Percentiles rank a stretch among this genome's conserved stretches.
These are phyloP conservation scores for Neopestalotiopsis sp. DNA, from an alignment of 2,329 filamentous ascomycete species.

Conservation along the genomic window DNA sequence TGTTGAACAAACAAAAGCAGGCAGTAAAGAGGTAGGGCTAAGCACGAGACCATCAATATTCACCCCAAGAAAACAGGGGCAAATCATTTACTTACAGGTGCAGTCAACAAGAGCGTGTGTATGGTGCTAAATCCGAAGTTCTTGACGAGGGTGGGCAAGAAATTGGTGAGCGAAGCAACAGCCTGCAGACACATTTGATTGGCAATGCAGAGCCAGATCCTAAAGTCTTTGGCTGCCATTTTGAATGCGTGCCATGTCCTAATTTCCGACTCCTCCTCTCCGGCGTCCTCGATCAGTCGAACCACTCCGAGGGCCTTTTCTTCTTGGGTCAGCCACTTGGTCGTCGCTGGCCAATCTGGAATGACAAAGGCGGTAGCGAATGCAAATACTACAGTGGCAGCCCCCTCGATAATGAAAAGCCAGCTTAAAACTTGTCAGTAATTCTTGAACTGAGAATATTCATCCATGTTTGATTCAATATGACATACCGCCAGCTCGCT, in stretches of 20 bases:
- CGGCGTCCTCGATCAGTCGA: conserved; percentile 25
- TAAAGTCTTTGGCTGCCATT: conserved; percentile 32
- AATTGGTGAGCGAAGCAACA: conserved; percentile 37
- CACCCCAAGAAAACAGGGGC: too few relatives aligned
- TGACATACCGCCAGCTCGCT: conserved; percentile 54
- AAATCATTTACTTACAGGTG: conserved; percentile 23
- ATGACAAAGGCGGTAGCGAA: conserved; percentile 2
- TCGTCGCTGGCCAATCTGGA: conserved; percentile 13
- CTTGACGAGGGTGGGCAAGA: conserved; percentile 36
- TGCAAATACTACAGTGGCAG: conserved; percentile 5
- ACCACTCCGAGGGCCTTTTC: conserved; percentile 14
- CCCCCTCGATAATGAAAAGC: conserved; percentile 15
- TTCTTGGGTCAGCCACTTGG: conserved; percentile 5
- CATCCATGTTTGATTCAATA: too few relatives aligned
- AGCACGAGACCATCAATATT: neutral
- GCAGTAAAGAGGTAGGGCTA: conserved; percentile 33
- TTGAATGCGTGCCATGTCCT: conserved; percentile 28
- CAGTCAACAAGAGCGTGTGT: conserved; percentile 34
- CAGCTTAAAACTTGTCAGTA: neutral
- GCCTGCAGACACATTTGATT: conserved; percentile 35
- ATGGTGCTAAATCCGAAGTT: conserved; percentile 33
- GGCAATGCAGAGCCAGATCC: conserved; percentile 33
- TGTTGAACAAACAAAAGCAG: conserved; percentile 33
- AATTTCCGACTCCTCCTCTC: conserved; percentile 27
- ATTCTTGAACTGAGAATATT: neutral